Evolutionary conservation across 1,139 yeast species (phyloP).

Genomic region (Zygosaccharomyces sapae): DNA sequence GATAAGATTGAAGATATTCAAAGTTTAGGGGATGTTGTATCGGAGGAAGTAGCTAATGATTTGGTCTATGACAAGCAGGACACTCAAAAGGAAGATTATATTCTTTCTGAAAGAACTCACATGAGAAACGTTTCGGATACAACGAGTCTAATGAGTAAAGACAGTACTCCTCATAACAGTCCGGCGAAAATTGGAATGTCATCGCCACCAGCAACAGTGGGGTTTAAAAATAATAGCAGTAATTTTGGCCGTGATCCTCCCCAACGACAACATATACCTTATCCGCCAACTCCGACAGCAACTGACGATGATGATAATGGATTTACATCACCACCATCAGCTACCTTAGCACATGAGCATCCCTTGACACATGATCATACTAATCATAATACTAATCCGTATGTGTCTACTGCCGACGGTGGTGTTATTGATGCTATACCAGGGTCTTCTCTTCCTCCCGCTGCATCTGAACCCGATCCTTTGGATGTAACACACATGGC

Average conservation of each 20-base stretch:
- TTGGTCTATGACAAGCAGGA: slow-evolving; percentile 10
- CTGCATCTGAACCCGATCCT: slow-evolving; percentile 6
- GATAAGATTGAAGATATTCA: slow-evolving; percentile 26
- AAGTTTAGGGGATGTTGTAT: slow-evolving; percentile 19
- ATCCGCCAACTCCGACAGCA: slow-evolving; percentile 2
- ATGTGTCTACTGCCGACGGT: background rate
- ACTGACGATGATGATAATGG: background rate
- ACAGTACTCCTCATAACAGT: slow-evolving; percentile 25
- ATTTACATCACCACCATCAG: slow-evolving; percentile 2
- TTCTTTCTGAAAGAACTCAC: slow-evolving; percentile 22
- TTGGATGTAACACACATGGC: slow-evolving; percentile 2
- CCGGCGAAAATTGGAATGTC: slow-evolving; percentile 19
- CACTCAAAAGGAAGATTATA: slow-evolving; percentile 15
- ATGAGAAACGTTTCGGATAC: slow-evolving; percentile 33
- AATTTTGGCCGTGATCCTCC: background rate
- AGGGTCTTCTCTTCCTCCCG: background rate
- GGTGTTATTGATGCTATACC: background rate
- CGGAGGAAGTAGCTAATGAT: slow-evolving; percentile 24
- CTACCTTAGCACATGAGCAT: slow-evolving; percentile 1
- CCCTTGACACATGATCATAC: background rate
- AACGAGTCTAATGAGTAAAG: slow-evolving; percentile 29
- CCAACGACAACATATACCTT: slow-evolving; percentile 2
- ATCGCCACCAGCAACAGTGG: slow-evolving; percentile 1
- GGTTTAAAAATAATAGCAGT: background rate
- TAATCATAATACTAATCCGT: background rate